Evolutionary conservation across 352 stramenopile species (phyloP).

Genomic region (Phytophthora melonis): DNA sequence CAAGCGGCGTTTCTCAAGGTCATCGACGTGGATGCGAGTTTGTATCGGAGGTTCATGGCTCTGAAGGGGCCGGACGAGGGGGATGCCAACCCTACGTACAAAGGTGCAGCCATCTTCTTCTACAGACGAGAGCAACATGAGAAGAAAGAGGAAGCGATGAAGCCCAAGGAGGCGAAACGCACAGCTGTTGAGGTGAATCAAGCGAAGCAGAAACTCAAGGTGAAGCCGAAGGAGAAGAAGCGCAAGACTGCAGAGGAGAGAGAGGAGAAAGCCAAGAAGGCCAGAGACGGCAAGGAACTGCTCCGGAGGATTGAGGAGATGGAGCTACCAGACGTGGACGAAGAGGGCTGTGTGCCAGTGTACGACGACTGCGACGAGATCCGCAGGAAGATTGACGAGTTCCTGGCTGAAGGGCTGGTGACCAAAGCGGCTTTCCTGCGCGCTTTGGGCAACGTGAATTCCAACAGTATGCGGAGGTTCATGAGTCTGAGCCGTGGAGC

Average conservation of each 20-base stretch:
- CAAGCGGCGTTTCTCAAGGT: conserved; percentile 47
- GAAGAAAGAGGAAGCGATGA: conserved; percentile 26
- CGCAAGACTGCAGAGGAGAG: neutral
- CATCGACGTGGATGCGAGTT: conserved; percentile 50
- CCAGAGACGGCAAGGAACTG: neutral
- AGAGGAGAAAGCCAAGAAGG: conserved; percentile 1
- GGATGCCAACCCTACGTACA: conserved; percentile 43
- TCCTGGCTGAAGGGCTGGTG: neutral
- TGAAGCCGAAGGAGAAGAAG: conserved; percentile 4
- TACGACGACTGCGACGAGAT: conserved; percentile 3
- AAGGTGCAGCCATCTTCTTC: conserved; percentile 48
- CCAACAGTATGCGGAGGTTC: conserved; percentile 4
- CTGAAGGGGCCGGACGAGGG: conserved; percentile 41
- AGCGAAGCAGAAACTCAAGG: conserved; percentile 31
- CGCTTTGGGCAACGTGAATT: neutral
- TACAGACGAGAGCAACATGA: conserved; percentile 28
- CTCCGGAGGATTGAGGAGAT: conserved; percentile 1
- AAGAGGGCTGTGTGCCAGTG: neutral
- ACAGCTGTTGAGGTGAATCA: conserved; percentile 19
- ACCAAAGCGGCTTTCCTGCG: neutral
- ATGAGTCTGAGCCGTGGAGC: neutral
- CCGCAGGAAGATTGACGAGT: neutral
- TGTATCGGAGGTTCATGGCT: conserved; percentile 54
- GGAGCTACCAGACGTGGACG: neutral
- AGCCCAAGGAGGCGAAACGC: conserved; percentile 21